Evolutionary conservation across 768 basidiomycete genomes (phyloP).

Genomic region (Porpolomopsis calyptriformis): DNA sequence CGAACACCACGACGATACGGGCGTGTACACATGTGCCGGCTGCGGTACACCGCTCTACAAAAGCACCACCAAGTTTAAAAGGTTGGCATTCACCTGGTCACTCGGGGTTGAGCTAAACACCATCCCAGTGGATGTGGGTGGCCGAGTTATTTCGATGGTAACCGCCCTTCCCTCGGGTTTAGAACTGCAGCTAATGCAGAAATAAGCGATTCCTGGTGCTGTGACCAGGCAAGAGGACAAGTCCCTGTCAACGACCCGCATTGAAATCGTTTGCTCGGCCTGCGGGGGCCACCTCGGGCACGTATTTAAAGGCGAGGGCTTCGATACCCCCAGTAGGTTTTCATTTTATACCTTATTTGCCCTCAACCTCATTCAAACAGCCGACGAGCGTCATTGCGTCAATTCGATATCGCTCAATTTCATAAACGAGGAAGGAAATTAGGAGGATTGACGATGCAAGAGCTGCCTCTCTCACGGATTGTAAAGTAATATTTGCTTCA

Average conservation of each 20-base stretch:
- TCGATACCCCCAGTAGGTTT: slow-evolving; percentile 59
- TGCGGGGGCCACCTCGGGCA: slow-evolving; percentile 94
- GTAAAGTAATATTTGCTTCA: neutral
- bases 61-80: slow-evolving; percentile 78
- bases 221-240: slow-evolving; percentile 69
- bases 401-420: slow-evolving; percentile 84
- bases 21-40: slow-evolving; percentile 70
- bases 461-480: too few species aligned
- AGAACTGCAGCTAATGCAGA: neutral
- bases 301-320: slow-evolving; percentile 91
- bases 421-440: slow-evolving; percentile 32
- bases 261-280: slow-evolving; percentile 80
- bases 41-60: slow-evolving; percentile 81
- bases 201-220: slow-evolving; percentile 77
- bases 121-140: slow-evolving; percentile 79
- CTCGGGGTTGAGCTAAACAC: neutral
- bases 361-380: slow-evolving; percentile 23
- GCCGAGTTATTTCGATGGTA: slow-evolving; percentile 34
- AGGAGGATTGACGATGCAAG: neutral
- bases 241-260: slow-evolving; percentile 56
- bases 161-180: neutral
- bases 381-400: slow-evolving; percentile 80
- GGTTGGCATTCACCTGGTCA: slow-evolving; percentile 8
- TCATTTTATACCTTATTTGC: neutral
- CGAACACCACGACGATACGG: slow-evolving; percentile 53